phyloP scores from a whole-genome alignment of 2,329 filamentous ascomycete genomes.

The Hypoxylon rubiginosum region DNA sequence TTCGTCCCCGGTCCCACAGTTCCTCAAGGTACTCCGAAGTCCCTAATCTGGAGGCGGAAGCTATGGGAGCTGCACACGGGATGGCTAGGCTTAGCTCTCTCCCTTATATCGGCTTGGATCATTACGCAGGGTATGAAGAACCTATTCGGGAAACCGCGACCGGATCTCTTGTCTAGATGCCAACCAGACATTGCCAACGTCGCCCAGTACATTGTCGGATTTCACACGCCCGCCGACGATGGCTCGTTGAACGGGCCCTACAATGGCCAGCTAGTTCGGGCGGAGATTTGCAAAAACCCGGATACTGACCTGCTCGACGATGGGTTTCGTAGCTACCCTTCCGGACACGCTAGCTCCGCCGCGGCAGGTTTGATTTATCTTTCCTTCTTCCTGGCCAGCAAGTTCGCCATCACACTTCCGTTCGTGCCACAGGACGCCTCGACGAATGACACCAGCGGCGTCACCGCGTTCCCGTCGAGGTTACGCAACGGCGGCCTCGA shows the following conservation, averaged over 20 bases:
- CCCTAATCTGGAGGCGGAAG: constrained; percentile 82
- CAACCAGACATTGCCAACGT: constrained; percentile 77
- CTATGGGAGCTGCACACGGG: constrained; percentile 92
- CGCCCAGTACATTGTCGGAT: constrained; percentile 71
- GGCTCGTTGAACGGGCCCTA: constrained; percentile 56
- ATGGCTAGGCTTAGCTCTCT: constrained; percentile 83
- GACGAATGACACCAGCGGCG: constrained; percentile 59
- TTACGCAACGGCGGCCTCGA: constrained; percentile 60
- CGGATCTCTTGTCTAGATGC: constrained; percentile 86
- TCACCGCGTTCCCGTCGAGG: constrained; percentile 82
- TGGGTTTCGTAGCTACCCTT: constrained; percentile 88
- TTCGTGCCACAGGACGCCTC: constrained; percentile 69
- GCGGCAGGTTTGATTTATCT: constrained; percentile 88
- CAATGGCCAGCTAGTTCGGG: constrained; percentile 78
- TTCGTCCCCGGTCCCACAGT: constrained; percentile 81
- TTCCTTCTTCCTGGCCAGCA: constrained; percentile 87
- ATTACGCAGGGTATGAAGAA: constrained; percentile 91
- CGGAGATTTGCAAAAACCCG: constrained; percentile 78
- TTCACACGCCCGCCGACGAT: constrained; percentile 38
- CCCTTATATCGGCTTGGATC: constrained; percentile 79
- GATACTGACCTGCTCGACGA: constrained; percentile 75
- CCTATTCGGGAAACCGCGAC: constrained; percentile 76
- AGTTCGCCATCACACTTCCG: constrained; percentile 81
- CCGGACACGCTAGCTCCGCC: constrained; percentile 80
- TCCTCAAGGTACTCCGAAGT: constrained; percentile 70